Evolutionary conservation across 352 stramenopile genomes (phyloP), one percentile per base, ranked within the genome.

Genomic region (Globisporangium viniferum): DNA sequence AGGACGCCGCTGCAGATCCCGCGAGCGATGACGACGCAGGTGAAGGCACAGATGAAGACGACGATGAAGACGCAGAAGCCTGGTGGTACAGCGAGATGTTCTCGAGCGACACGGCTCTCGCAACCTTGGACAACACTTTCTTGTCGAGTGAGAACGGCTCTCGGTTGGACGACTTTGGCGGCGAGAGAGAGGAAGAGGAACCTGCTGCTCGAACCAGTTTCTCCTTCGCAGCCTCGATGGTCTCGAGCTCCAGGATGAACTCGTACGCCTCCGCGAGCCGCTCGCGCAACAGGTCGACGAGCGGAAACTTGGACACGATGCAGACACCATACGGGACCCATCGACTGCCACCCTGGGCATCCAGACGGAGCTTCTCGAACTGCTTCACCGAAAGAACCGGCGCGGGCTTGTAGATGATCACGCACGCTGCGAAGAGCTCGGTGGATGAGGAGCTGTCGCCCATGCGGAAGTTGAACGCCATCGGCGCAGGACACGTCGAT

Each of bases 271-370:
- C 88, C 0, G 84, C 80, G 4, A 95, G 71, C 4, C 88, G 83
- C 53, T 92, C 84, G 36, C 88, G 88, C n/a, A 95, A 72, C 20
- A 93, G 66, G 71, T 92, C 84, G 6, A 94, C 78, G 27, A 95
- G 77, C 14, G 88, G 83, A 60, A 92, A 94, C 64, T 91, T 92
- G n/a, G 88, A 95, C 56, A 91, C 59, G 36, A 94, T 77, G 44
- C 86, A 94, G 10, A 95, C 81, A 46, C 88, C 88, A 48, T 93
- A 94, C 24, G 87, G 87, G 0, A 93, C 79, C 87, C 87, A 94
- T 33, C 85, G 73, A 56, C 81, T 77, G 10, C 73, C 75, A 49
- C 66, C 68, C 9, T 74, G 59, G 18, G 74, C 71, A 64, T 91
- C 78, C 18, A 94, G 69, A 12, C 77, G 78, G 1, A 78, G 77